Base-by-base conservation (phyloP, 2,329 filamentous ascomycete species). In the Bipolaris gigantea region DNA sequence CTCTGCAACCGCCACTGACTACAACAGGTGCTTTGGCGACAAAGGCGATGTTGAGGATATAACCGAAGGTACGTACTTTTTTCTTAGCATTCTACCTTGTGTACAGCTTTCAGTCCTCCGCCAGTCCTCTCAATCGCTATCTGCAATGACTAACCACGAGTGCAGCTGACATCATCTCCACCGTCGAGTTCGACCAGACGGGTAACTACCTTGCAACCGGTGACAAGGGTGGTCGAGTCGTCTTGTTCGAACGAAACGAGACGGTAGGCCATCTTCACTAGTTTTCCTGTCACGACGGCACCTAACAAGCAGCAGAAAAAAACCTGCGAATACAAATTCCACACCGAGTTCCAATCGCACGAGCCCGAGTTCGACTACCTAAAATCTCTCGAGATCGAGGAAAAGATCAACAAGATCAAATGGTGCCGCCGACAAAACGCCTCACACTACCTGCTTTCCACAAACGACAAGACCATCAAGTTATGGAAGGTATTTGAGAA, bases 331-430 rank as follows among this genome's bases (percentile, higher is more conserved):
- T 99, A 99, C 84, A 99, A 97, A 77, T 99, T 99, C 77, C 94
- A 99, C 77, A 99, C 94, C 76, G 94, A 99, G 75, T 99, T 99
- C 71, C 94, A 99, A 81, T 99, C 94, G 68, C 94, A 99, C 80
- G 94, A 99, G 75, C 94, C 94, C 60, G 94, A 99, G 78, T 99
- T 99, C 77, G 94, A 99, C 77, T 99, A 99, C 76, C 85, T 99
- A 63, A 99, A 99, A 79, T 99, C 94, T 32, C 84, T 99, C 67
- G 94, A 99, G 79, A 99, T 99, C 73, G 94, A 99, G 83, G 94
- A 99, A 79, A 99, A 99, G 81, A 99, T 99, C 84, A 99, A 99
- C 84, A 99, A 99, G 83, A 99, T 99, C 80, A 99, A 97, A 78
- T 99, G 94, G 94, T 99, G 94, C 77, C 88, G 89, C 73, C 88